Base-by-base conservation (phyloP, 129 eudicot genomes). In the Flaveria ramosissima region DNA sequence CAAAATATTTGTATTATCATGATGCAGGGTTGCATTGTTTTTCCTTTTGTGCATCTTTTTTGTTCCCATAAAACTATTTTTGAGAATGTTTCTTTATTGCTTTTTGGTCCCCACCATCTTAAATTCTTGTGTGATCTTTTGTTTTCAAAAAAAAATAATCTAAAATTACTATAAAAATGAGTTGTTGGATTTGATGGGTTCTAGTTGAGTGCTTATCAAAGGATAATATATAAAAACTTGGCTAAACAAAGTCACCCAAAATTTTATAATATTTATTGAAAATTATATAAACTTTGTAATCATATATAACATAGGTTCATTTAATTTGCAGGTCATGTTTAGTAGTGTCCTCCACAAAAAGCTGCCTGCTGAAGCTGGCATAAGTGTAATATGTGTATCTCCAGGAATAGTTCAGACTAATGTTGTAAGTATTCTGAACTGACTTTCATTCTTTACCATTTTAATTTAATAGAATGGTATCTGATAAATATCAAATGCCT, bases 341-440 rank as follows among this genome's bases (percentile, higher is more conserved):
- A 94, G 97, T 84, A 94, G 89, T 68, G 81, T 91, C 50, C 96
- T 94, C 72, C 95, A 94, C 71, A 91, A 88, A 83, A 83, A 84
- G 73, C 69, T 94, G 79, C 99, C 99, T 71, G 84, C 92, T 47
- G 97, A 91, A 86, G 88, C 97, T 81, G 97, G 97, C 64, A 83
- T 94, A 80, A 91, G 86, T 68, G 93, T 94, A 76, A 78, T 88
- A 15, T 94, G 99, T 83, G 96, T 74, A 53, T 85, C 97, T 39
- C 99, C 99, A 65, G 99, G 99, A 81, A 92, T 94, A 55, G 99
- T 94, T 68, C 96, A 91, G 42, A 94, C 99, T 48, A 91, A 91
- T 79, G 97, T 94, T 80, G 99, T 91, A 89, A 70, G 90, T 77
- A 68, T 47, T 36, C 78, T 69, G 53, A 83, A 67, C 52, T 82